Evolutionary conservation across 1,284 basidiomycete species (phyloP).

Genomic region (Paramarasmius palmivorus): DNA sequence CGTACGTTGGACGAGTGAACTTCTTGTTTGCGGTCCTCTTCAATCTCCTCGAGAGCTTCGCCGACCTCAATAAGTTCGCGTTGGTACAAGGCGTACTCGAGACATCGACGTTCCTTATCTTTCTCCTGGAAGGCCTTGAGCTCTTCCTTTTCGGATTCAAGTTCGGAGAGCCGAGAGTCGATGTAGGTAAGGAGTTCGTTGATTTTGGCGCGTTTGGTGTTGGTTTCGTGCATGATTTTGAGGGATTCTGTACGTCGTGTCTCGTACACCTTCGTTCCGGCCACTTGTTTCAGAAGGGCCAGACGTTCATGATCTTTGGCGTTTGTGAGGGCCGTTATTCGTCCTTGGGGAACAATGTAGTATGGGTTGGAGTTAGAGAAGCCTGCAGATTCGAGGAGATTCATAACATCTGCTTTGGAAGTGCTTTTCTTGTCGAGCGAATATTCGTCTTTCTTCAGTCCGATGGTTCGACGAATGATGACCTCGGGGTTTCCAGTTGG

Average conservation of each 20-base stretch:
- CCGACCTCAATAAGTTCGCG: conserved; percentile 89
- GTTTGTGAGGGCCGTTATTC: conserved; percentile 96
- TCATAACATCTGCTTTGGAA: conserved; percentile 97
- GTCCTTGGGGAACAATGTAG: conserved; percentile 98
- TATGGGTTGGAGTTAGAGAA: conserved; percentile 98
- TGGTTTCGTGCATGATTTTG: conserved; percentile 96
- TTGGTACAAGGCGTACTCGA: conserved; percentile 95
- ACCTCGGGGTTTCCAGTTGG: conserved; percentile 86
- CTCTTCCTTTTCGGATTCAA: conserved; percentile 98
- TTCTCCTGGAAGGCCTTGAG: conserved; percentile 95
- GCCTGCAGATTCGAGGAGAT: conserved; percentile 91
- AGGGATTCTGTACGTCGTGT: conserved; percentile 90
- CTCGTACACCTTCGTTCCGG: conserved; percentile 98
- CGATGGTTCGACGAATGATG: conserved; percentile 90
- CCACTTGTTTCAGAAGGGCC: conserved; percentile 94
- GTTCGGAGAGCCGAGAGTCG: conserved; percentile 85
- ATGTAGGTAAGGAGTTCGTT: conserved; percentile 90
- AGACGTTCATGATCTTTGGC: conserved; percentile 96
- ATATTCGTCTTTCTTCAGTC: conserved; percentile 98
- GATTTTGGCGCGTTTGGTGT: conserved; percentile 90
- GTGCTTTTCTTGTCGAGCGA: conserved; percentile 94
- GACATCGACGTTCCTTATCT: conserved; percentile 91
- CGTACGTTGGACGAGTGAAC: conserved; percentile 83
- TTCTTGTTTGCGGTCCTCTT: conserved; percentile 81
- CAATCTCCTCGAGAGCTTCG: conserved; percentile 80